Base-by-base conservation (phyloP, 208 protist species). In the Angomonas deanei region DNA sequence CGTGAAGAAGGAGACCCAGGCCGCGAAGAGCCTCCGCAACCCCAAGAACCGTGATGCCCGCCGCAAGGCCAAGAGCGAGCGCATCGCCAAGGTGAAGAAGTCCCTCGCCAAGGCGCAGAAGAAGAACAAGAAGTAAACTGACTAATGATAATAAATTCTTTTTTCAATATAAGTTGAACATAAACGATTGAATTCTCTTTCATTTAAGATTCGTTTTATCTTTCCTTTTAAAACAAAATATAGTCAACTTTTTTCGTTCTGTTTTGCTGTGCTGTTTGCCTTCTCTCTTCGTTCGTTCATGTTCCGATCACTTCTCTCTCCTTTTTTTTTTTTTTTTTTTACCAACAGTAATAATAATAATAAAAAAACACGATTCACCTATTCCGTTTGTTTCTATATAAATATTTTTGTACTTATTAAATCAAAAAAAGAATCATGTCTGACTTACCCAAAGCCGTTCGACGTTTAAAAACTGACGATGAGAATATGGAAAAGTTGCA, bases 401-500 rank as follows among this genome's bases (percentile, higher is more conserved):
- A 30, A 56, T 53, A 39, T 1, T 60, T 61, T 68, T 53, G 5
- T 53, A 10, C 19, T 53, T 53, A 21, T n/a, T 53, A 53, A 21
- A 53, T 53, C 23, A 28, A 17, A 53, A 53, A 17, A 53, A 53
- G 47, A 27, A 53, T 19, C 24, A 92, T 85, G 80, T 46, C 75
- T 13, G 78, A 85, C 61, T 89, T 91, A 66, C 80, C 86, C 49
- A 68, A 86, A 68, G 34, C 91, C 3, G 50, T 77, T 21, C 77
- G 88, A 8, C 36, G 36, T 39, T 39, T 90, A 10, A 88, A 89
- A 61, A 63, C 72, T 1, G 88, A 94, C 68, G 88, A 94, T 71
- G 88, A 94, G 68, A 91, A 83, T 56, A 94, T 94, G 88, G 88
- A 94, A 61, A 91, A 89, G 64, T 76, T 94, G 32, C 88, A 94